Evolutionary conservation across 495 filamentous ascomycete species (phyloP).

Genomic region (Hypoxylon perforatum): DNA sequence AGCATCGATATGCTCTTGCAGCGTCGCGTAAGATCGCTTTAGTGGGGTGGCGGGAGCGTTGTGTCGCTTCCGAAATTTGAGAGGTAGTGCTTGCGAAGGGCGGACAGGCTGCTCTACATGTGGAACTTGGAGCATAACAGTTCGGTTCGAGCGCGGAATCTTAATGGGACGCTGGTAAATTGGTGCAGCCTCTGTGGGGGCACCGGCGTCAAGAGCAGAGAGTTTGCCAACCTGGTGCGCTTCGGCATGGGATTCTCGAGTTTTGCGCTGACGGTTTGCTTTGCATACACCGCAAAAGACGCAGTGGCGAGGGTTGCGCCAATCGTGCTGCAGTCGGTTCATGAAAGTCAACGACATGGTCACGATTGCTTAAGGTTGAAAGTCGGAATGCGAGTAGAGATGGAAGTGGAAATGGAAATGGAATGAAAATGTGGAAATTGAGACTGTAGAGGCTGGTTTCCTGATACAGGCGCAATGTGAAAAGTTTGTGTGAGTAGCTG

Average conservation of each 20-base stretch:
- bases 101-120: conserved; percentile 1
- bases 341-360: conserved; percentile 30
- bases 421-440: not conserved
- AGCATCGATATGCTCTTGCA: too few relatives aligned
- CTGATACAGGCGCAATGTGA: not conserved
- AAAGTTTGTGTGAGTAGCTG: not conserved
- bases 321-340: conserved; percentile 9
- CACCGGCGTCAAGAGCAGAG: conserved; percentile 3
- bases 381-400: not conserved
- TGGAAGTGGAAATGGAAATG: not conserved
- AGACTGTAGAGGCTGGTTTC: not conserved
- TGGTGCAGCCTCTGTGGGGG: not conserved
- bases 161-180: conserved; percentile 1
- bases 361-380: not conserved
- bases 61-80: not conserved
- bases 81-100: not conserved
- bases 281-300: conserved; percentile 19
- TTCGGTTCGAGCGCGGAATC: conserved; percentile 10
- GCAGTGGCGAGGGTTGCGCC: conserved; percentile 26
- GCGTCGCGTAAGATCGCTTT: conserved; percentile 15
- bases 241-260: not conserved
- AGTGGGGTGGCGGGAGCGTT: not conserved
- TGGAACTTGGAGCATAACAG: conserved; percentile 30
- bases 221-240: conserved; percentile 8
- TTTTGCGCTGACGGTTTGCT: not conserved